Base-by-base conservation (phyloP, 208 protist genomes). In the Acanthamoeba pearcei region DNA sequence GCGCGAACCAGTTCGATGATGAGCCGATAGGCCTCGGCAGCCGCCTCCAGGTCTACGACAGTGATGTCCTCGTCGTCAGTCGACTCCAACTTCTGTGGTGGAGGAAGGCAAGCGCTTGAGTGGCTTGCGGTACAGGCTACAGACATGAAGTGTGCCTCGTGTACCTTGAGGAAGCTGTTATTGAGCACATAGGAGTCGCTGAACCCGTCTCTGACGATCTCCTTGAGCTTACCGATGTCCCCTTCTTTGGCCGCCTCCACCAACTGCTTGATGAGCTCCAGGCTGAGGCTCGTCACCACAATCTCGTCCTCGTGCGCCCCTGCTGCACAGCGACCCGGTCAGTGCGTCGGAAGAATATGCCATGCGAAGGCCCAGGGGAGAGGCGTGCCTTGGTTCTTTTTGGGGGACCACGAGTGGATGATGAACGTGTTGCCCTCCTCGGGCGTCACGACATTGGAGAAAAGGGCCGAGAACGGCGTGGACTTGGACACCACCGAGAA, bases 171-270 rank as follows among this genome's bases (percentile, higher is more conserved):
- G 86, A 92, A 92, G 62, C 86, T 92, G n/a, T 76, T 46, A 38
- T 92, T 92, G 42, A 92, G 86, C 5, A 92, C 86, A 32, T 92
- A 76, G n/a, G 86, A 76, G 86, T 92, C 86, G 35, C 86, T 76
- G 46, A 92, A 92, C 8, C 86, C 86, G 38, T 92, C 86, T 22
- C 35, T 15, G 38, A 92, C 53, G 86, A 92, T 76, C 46, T 76
- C 64, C 64, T 92, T 92, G 60, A 92, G 86, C 42, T 92, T 76
- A 46, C 49, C 62, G 29, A 89, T 89, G 51, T 89, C 51, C 3
- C 80, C 80, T 13, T 89, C 80, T n/a, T 66, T 60, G 80, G 80
- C 80, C 29, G 53, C 80, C 3, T 29, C 80, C 46, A 89, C 80
- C 22, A 89, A n/a, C 13, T 89, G n/a, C 29, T 19, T 49, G 55